phyloP scores from a whole-genome alignment of 352 stramenopile species.

The Halophytophthora batemanensis region DNA sequence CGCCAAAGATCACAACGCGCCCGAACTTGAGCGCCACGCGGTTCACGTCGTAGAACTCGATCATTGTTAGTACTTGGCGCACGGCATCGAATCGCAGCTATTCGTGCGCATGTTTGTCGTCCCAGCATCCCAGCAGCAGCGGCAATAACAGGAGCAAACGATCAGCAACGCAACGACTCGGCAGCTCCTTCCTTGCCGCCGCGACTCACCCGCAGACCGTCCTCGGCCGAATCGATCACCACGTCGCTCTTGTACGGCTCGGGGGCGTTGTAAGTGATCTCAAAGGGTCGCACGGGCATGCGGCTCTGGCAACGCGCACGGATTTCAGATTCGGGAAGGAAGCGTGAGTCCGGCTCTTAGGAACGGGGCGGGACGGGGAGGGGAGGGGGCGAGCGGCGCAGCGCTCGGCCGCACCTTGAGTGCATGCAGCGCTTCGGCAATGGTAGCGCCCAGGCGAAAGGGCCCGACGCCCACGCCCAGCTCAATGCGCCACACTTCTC shows the following conservation, averaged over 20 bases:
- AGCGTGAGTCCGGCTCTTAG: neutral
- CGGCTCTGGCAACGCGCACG: conserved; percentile 33
- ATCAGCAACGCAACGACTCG: neutral
- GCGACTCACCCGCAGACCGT: conserved; percentile 56
- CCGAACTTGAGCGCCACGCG: conserved; percentile 76
- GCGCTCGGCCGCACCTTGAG: conserved; percentile 49
- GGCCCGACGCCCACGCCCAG: conserved; percentile 72
- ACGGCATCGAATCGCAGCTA: conserved; percentile 71
- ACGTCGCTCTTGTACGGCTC: conserved; percentile 64
- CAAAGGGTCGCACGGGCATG: conserved; percentile 64
- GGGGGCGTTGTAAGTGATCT: conserved; percentile 71
- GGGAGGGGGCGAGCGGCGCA: neutral
- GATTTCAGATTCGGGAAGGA: neutral
- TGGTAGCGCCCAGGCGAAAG: conserved; percentile 69
- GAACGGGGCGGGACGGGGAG: neutral
- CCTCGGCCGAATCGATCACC: conserved; percentile 63
- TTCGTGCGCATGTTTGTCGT: too few relatives aligned
- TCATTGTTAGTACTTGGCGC: conserved; percentile 59
- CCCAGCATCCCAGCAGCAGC: too few relatives aligned
- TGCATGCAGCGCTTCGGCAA: conserved; percentile 70
- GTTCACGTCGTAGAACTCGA: conserved; percentile 84
- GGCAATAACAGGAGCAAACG: neutral
- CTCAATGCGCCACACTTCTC: conserved; percentile 83
- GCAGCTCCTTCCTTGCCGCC: neutral
- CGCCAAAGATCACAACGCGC: conserved; percentile 80